Evolutionary conservation across 2,329 filamentous ascomycete genomes (phyloP), one percentile per base, ranked within the genome.

Genomic region (Scortechinia acanthostroma): DNA sequence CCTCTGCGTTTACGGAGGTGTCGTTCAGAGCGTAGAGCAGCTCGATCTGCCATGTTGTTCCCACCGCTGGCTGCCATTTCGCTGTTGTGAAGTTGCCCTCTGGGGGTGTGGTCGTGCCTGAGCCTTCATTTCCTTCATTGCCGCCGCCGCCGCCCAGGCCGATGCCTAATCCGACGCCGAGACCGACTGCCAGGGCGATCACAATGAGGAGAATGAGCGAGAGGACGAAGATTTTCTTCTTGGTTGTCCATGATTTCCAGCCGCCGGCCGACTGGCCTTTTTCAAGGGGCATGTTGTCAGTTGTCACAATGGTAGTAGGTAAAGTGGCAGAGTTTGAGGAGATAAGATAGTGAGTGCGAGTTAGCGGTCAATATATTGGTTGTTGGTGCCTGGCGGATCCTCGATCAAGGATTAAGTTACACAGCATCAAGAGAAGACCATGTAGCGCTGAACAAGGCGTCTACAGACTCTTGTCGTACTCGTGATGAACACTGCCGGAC

Each of bases 81-180:
- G 17, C 35, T 6, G 35, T 40, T 40, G 35, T 40, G n/a, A n/a
- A n/a, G 25, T 30, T 30, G n/a, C 25, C 25, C n/a, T n/a, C n/a
- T 30, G 25, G 25, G 10, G 25, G 25, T 6, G 10, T 40, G 10
- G 25, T 30, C 25, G 25, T 30, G 10, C 25, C 25, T 10, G 10
- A 10, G 10, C 25, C 25, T 6, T 10, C 10, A 6, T 17, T 40
- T 10, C 10, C 6, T 17, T 40, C 35, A 6, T 17, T 10, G 17
- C 20, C 35, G 6, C 20, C 17, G 17, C 20, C 35, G 17, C 20
- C 13, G 6, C 20, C 6, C 35, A 40, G 35, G 6, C 35, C 35
- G 13, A 40, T 6, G 20, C 35, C 35, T 17, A 40, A 17, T 19
- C 10, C 35, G 17, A 40, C 10, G 6, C 35, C 35, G 13, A 40